Percentiles rank a stretch among this genome's conserved stretches.
These are phyloP conservation scores for Irineochytrium annulatum DNA, from an alignment of 192 early-diverging fungal species.

Conservation along the genomic window DNA sequence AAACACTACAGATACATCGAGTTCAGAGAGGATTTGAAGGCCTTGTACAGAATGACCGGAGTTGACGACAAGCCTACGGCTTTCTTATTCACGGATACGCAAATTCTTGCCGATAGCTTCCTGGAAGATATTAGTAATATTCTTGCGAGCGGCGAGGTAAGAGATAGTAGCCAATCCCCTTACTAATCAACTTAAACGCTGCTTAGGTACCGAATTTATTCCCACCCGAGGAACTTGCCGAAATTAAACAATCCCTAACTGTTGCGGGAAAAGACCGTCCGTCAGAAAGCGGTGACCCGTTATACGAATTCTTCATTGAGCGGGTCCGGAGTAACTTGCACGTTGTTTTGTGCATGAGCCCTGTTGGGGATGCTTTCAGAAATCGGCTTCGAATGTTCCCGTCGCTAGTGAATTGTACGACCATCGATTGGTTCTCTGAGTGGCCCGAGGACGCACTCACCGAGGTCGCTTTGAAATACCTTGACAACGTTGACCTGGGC, in stretches of 20 bases:
- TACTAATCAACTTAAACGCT: constrained; percentile 9
- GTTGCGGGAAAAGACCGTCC: constrained; percentile 24
- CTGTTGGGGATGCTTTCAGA: constrained; percentile 55
- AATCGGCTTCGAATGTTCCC: constrained; percentile 59
- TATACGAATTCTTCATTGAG: constrained; percentile 49
- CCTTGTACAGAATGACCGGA: constrained; percentile 44
- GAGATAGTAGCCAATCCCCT: constrained; percentile 4
- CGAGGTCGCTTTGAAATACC: constrained; percentile 52
- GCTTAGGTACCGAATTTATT: constrained; percentile 53
- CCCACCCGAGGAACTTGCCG: constrained; percentile 43
- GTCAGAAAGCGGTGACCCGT: constrained; percentile 33
- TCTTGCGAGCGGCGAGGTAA: constrained; percentile 56
- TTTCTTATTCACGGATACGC: constrained; percentile 56
- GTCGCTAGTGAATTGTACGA: constrained; percentile 51
- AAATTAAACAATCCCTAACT: constrained; percentile 41
- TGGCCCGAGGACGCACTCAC: constrained; percentile 57
- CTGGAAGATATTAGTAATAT: constrained; percentile 58
- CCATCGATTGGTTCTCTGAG: constrained; percentile 60
- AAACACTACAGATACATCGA: constrained; percentile 55
- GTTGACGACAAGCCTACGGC: constrained; percentile 50
- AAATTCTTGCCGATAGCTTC: constrained; percentile 49
- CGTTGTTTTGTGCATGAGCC: constrained; percentile 55
- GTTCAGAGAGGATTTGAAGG: constrained; percentile 57
- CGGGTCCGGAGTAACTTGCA: constrained; percentile 52
- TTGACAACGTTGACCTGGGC: constrained; percentile 48